Base-by-base conservation (phyloP, 2,329 filamentous ascomycete genomes). In the Dichotomopilus funicola region DNA sequence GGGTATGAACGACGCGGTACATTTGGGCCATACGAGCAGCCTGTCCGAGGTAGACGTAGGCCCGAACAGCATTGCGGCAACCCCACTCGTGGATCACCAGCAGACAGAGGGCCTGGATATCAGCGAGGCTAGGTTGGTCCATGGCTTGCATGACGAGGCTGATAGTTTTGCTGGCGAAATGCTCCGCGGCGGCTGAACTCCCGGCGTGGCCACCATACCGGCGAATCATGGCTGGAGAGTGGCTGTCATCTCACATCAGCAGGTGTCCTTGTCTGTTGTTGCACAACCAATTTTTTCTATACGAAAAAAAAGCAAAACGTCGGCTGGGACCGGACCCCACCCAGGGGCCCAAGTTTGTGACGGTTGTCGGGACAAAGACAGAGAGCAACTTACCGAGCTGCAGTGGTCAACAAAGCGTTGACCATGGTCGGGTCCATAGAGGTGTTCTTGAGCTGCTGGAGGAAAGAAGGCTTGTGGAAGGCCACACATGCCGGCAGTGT, bases 21-120 rank as follows among this genome's bases (percentile, higher is more conserved):
- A 84, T 84, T 70, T 84, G 81, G 36, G 81, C 75, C 80, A 84
- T 83, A 57, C 81, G 78, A n/a, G 79, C 77, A 36, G 81, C 81
- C 65, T 83, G 80, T 60, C 81, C 81, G 31, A 84, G 73, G 65
- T 83, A 83, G 66, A 82, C 78, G 72, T 84, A 84, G 59, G 81
- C 81, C 13, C 81, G 79, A 35, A 84, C 79, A 40, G 81, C 81
- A 66, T 82, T 83, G 43, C 81, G 71, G 55, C 77, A 78, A 48
- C 81, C 81, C 81, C 81, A 84, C 69, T 84, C 81, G 62, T 84
- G 81, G 51, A 84, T 80, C 61, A 82, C 78, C 61, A 84, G 70
- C 53, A 84, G 73, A 68, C 81, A 83, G 35, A 83, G 71, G 49
- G 80, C 77, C 70, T 84, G 81, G 56, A 84, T 82, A 59, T 84